Evolutionary conservation across 2,329 filamentous ascomycete genomes (phyloP).

Genomic region (Aspergillus chevalieri): DNA sequence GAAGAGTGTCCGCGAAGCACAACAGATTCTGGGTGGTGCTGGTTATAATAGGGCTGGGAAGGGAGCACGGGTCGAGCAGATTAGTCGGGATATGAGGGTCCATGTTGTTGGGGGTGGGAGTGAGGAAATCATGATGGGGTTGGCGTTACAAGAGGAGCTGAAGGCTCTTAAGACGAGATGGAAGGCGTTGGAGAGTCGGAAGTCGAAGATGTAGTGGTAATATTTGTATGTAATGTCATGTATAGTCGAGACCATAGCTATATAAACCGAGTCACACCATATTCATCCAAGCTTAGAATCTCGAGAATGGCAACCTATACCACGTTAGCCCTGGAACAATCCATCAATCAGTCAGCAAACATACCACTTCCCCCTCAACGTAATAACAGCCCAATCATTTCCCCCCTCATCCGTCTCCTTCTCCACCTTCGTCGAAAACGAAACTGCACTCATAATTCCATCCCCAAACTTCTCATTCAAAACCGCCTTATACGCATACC

Average conservation of each 20-base stretch:
- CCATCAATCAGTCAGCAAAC: conserved; percentile 18
- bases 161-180: conserved; percentile 24
- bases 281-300: conserved; percentile 28
- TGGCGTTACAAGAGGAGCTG: conserved; percentile 26
- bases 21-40: conserved; percentile 50
- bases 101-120: conserved; percentile 37
- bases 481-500: conserved; percentile 90
- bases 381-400: conserved; percentile 77
- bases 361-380: conserved; percentile 75
- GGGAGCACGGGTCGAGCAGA: conserved; percentile 48
- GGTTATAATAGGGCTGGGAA: conserved; percentile 48
- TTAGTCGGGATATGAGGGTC: conserved; percentile 48
- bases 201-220: conserved; percentile 16
- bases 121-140: conserved; percentile 36
- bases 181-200: conserved; percentile 20
- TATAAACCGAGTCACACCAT: not conserved
- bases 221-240: not conserved
- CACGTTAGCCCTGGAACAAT: conserved; percentile 7
- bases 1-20: conserved; percentile 49
- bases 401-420: conserved; percentile 86
- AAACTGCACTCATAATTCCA: conserved; percentile 95
- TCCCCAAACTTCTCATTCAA: conserved; percentile 92
- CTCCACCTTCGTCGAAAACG: conserved; percentile 83
- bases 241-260: not conserved
- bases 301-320: conserved; percentile 41